These are phyloP conservation scores for Rosa chinensis DNA, from an alignment of 306 rosid genomes.

Conservation along the genomic window DNA sequence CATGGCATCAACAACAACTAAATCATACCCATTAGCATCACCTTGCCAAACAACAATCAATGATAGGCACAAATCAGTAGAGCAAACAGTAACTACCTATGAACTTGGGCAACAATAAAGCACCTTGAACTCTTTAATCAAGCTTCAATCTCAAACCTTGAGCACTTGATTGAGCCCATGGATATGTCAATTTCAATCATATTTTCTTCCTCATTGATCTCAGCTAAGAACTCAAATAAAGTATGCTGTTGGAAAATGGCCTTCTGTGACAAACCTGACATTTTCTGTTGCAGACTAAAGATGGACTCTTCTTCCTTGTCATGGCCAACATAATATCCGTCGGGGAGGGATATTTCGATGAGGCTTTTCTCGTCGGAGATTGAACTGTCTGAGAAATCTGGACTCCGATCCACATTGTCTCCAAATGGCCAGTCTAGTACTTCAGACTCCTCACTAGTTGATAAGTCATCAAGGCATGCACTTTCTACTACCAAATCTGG, in stretches of 20 bases:
- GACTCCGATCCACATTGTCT: constrained; percentile 25
- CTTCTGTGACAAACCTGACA: constrained; percentile 27
- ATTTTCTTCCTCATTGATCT: constrained; percentile 85
- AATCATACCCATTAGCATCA: constrained; percentile 94
- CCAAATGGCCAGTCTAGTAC: constrained; percentile 36
- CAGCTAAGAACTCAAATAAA: constrained; percentile 70
- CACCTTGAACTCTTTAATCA: constrained; percentile 55
- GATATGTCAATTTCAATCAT: constrained; percentile 92
- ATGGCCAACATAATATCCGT: constrained; percentile 55
- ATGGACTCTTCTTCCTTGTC: constrained; percentile 22
- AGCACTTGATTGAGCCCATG: constrained; percentile 90
- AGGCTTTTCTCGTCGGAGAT: constrained; percentile 95
- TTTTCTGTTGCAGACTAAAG: constrained; percentile 41
- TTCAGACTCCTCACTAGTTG: constrained; percentile 59
- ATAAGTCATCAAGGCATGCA: constrained; percentile 40
- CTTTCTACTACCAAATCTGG: constrained; percentile 38
- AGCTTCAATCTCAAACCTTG: constrained; percentile 80
- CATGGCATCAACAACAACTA: constrained; percentile 98
- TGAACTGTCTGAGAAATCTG: constrained; percentile 66
- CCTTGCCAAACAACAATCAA: constrained; percentile 56
- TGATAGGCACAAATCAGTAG: constrained; percentile 13
- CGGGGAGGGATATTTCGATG: constrained; percentile 81
- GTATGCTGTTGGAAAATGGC: constrained; percentile 30
- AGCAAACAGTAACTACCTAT: constrained; percentile 16
- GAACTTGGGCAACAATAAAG: constrained; percentile 27